Base-by-base conservation (phyloP, 257 asterid genomes). In the Schizonepeta tenuifolia region DNA sequence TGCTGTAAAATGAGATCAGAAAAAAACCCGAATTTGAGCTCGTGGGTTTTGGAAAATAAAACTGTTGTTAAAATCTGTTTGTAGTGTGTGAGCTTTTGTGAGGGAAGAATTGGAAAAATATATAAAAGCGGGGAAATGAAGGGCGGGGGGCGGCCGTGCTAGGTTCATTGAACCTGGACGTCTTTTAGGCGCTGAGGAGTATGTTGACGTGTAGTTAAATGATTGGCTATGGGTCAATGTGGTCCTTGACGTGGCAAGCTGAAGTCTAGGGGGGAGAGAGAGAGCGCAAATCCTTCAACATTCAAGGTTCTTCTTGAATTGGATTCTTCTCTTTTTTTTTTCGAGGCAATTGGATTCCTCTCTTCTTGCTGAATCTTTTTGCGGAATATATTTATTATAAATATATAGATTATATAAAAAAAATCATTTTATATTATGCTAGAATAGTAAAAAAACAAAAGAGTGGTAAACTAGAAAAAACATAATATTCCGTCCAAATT, bases 151-250 rank as follows among this genome's bases (percentile, higher is more conserved):
- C 55, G 74, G 66, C 73, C 41, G 7, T 1, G 33, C 6, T 60
- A 83, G 89, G 81, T 90, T 81, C 97, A 88, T 85, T 87, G 97
- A 87, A 88, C 74, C 80, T 90, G 84, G 96, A 86, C 93, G 86
- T 72, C 55, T 59, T 90, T 82, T 55, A 0, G 82, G 81, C 11
- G 11, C 20, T 21, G 12, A 9, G 47, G 53, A 63, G 33, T 4
- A 17, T 63, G 69, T 1, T 63, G 69, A 89, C 76, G 80, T 88
- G 91, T 80, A 84, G 13, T 0, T 0, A 9, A 1, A 0, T 77
- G 73, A 84, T 84, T 87, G 88, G 88, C 0, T 0, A 3, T 0
- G 21, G 8, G 24, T 38, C 24, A 18, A 26, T 38, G 43, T 66
- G 75, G 73, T 61, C 58, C 75, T 47, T 18, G 51, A 78, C 90